Percentiles rank a stretch among this genome's conserved stretches.
Conservation (phyloP, 2,329 filamentous ascomycete genomes). For the Aspergillus sp. region DNA sequence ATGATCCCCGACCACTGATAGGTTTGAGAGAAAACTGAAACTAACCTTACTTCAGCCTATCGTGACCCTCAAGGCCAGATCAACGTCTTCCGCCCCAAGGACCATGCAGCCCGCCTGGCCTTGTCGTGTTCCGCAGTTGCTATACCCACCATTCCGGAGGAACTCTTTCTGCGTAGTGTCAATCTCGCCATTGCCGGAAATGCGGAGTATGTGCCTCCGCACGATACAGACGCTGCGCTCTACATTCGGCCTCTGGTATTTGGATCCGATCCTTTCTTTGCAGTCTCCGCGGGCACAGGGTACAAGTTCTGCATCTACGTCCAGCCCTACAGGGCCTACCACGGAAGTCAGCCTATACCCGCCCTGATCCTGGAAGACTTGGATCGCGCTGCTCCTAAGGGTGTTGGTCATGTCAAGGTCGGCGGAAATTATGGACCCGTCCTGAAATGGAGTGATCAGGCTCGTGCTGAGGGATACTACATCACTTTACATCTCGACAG, state of each 20-base stretch:
- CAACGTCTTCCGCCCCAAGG: slow-evolving; percentile 34
- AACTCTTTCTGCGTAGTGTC: slow-evolving; percentile 26
- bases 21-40: too few species aligned
- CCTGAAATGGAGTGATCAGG: slow-evolving; percentile 33
- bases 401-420: slow-evolving; percentile 37
- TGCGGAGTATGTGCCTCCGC: slow-evolving; percentile 12
- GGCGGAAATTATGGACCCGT: slow-evolving; percentile 44
- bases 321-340: slow-evolving; percentile 16
- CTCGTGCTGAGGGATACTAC: slow-evolving; percentile 32
- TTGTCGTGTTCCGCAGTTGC: slow-evolving; percentile 31
- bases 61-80: slow-evolving; percentile 26
- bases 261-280: slow-evolving; percentile 29
- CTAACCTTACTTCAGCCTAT: slow-evolving; percentile 15
- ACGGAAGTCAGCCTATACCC: background rate
- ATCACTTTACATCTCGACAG: slow-evolving; percentile 41
- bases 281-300: slow-evolving; percentile 24
- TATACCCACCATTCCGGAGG: slow-evolving; percentile 34
- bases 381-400: slow-evolving; percentile 38
- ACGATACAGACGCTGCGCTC: slow-evolving; percentile 30
- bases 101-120: slow-evolving; percentile 34
- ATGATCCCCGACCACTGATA: background rate
- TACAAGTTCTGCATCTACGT: slow-evolving; percentile 38
- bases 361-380: slow-evolving; percentile 39
- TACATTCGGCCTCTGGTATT: slow-evolving; percentile 41
- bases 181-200: slow-evolving; percentile 6